Percentiles rank a stretch among this genome's conserved stretches.
Conservation (phyloP, 2,329 filamentous ascomycete species). For the Sphaceloma murrayae region DNA sequence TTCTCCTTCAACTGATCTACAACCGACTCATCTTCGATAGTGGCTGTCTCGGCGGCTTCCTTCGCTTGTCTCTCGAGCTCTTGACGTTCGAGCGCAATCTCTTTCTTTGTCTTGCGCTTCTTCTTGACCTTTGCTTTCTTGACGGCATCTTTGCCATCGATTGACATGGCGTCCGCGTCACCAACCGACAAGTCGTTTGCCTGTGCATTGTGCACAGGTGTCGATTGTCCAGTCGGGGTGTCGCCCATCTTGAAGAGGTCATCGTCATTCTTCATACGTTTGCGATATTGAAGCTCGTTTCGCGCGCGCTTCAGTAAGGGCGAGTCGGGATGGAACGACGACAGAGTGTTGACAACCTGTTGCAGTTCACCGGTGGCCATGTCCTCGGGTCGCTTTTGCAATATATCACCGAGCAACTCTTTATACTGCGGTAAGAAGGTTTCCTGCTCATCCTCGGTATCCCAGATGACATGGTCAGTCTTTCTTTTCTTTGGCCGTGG, state of each 20-base stretch:
- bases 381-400: conserved; percentile 56
- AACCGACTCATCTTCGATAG: conserved; percentile 26
- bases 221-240: conserved; percentile 26
- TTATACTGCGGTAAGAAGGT: conserved; percentile 38
- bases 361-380: conserved; percentile 58
- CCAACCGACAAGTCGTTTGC: conserved; percentile 6
- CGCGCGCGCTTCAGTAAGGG: conserved; percentile 69
- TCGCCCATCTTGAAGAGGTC: conserved; percentile 58
- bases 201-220: conserved; percentile 20
- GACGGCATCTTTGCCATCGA: conserved; percentile 21
- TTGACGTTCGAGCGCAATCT: conserved; percentile 59
- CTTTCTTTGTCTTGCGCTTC: conserved; percentile 67
- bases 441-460: conserved; percentile 41
- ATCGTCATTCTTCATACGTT: conserved; percentile 76
- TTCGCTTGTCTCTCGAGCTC: conserved; percentile 41
- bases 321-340: conserved; percentile 32
- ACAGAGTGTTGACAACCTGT: conserved; percentile 42
- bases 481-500: conserved; percentile 38
- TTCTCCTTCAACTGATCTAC: conserved; percentile 31
- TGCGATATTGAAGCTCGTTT: conserved; percentile 59
- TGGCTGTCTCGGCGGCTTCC: conserved; percentile 24
- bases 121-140: conserved; percentile 39
- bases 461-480: conserved; percentile 33
- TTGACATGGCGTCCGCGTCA: conserved; percentile 12
- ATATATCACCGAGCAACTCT: conserved; percentile 39